Percentiles rank a stretch among this genome's conserved stretches.
Evolutionary conservation across 1,284 basidiomycete genomes (phyloP).

Genomic region (Caloboletus firmus): DNA sequence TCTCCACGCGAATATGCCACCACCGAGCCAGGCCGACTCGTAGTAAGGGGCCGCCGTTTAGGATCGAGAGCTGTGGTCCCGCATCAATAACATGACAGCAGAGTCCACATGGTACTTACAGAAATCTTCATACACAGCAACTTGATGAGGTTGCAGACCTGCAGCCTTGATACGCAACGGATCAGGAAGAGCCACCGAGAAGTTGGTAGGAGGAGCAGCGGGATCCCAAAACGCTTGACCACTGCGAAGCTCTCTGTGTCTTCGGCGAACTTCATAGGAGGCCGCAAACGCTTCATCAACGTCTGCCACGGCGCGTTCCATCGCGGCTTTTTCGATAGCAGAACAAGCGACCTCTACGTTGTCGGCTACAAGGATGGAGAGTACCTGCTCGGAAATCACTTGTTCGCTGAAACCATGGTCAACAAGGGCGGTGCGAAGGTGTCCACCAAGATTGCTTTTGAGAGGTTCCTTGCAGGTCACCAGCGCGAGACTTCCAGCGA

Average conservation of each 20-base stretch:
- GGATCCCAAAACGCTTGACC: slow-evolving; percentile 88
- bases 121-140: slow-evolving; percentile 96
- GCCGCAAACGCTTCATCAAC: slow-evolving; percentile 88
- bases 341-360: slow-evolving; percentile 94
- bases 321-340: slow-evolving; percentile 96
- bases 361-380: slow-evolving; percentile 85
- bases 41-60: slow-evolving; percentile 47
- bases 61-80: slow-evolving; percentile 46
- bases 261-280: slow-evolving; percentile 83
- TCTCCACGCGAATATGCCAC: slow-evolving; percentile 53
- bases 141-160: slow-evolving; percentile 82
- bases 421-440: slow-evolving; percentile 77
- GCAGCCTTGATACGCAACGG: slow-evolving; percentile 82
- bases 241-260: slow-evolving; percentile 81
- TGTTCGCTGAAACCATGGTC: slow-evolving; percentile 89
- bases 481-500: slow-evolving; percentile 93
- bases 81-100: slow-evolving; percentile 5
- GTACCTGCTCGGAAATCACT: slow-evolving; percentile 67
- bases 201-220: slow-evolving; percentile 68
- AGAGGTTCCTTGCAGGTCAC: slow-evolving; percentile 99
- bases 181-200: slow-evolving; percentile 83
- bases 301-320: slow-evolving; percentile 95
- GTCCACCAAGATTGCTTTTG: slow-evolving; percentile 88
- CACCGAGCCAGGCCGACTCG: slow-evolving; percentile 67
- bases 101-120: slow-evolving; percentile 44